Evolutionary conservation across 2,329 filamentous ascomycete species (phyloP), one percentile per base, ranked within the genome.

Genomic region (Phialocephala sp.): DNA sequence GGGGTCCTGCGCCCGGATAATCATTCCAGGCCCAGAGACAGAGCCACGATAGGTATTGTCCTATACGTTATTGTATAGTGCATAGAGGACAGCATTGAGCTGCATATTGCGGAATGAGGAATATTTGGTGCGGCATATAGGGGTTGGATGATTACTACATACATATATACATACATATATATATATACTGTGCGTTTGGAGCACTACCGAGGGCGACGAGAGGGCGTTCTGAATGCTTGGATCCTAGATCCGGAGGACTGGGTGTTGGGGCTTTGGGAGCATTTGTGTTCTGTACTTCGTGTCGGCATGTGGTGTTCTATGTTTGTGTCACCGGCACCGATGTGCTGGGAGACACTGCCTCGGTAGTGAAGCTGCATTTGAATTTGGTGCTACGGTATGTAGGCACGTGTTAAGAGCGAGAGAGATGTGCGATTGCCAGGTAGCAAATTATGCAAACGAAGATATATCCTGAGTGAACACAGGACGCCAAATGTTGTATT

Each of bases 311-410:
- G 41, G 41, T 18, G 11, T n/a, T 41, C 15, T 18, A 2, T 41
- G 37, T 12, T 41, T 12, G 11, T 41, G 37, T 3, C 2, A 47
- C 3, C 14, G 37, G n/a, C 2, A 47, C 3, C 14, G 24, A 32
- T 32, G 27, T 32, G 50, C 50, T 54, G 27, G 50, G 24, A 50
- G 45, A 27, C 8, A 24, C 12, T 11, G 20, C 45, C 20, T 24
- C 45, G 6, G 20, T 11, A 20, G 22, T 11, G n/a, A 6, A 6
- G 20, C 45, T 50, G 8, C 22, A 24, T 27, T 22, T 50, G 9
- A 50, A 50, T 27, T 22, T 54, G 15, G 50, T 54, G 50, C 3
- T 12, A 54, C 50, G 27, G 50, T 54, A 54, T 54, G 32, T 35
- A 54, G 12, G 50, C 24, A 5, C 27, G 24, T 27, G 12, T 32